phyloP scores from a whole-genome alignment of 495 filamentous ascomycete genomes.

The Penicillium riverlandense region DNA sequence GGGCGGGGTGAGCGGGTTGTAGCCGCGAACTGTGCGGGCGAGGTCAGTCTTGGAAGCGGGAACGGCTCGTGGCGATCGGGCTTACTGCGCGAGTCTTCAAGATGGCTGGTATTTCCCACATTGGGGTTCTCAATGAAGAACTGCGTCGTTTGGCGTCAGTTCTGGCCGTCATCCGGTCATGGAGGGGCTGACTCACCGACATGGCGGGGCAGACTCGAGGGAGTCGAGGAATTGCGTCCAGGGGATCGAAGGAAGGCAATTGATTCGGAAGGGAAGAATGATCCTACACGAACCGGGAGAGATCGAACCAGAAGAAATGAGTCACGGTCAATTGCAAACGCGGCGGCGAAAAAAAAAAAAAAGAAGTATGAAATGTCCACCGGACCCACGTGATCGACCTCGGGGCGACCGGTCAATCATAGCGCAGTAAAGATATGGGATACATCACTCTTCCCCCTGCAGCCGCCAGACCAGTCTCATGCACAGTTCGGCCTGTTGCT shows the following conservation, averaged over 20 bases:
- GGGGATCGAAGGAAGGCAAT: too few species aligned
- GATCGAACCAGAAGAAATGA: too few species aligned
- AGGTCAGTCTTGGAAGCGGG: slow-evolving; percentile 2
- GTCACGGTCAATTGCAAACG: too few species aligned
- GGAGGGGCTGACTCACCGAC: slow-evolving; percentile 34
- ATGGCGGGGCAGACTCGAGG: slow-evolving; percentile 21
- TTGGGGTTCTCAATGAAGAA: slow-evolving; percentile 89
- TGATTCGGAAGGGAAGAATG: too few species aligned
- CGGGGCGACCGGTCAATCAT: slow-evolving; percentile 14
- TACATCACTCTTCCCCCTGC: slow-evolving; percentile 17
- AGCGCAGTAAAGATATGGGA: background rate
- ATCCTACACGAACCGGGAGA: too few species aligned
- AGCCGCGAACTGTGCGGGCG: slow-evolving; percentile 59
- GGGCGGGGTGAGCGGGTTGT: slow-evolving; percentile 90
- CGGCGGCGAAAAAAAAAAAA: background rate
- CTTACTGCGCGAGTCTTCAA: slow-evolving; percentile 90
- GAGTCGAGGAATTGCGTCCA: background rate
- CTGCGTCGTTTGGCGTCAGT: slow-evolving; percentile 19
- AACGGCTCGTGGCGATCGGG: slow-evolving; percentile 7
- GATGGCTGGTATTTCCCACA: slow-evolving; percentile 70
- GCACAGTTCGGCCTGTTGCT: slow-evolving; percentile 28
- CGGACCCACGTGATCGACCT: slow-evolving; percentile 11
- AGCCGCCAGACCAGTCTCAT: slow-evolving; percentile 24
- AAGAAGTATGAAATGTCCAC: background rate
- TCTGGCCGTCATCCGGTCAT: slow-evolving; percentile 1